Evolutionary conservation across 441 rosid genomes (phyloP), one percentile per base, ranked within the genome.

Genomic region (Erysimum pusillum): DNA sequence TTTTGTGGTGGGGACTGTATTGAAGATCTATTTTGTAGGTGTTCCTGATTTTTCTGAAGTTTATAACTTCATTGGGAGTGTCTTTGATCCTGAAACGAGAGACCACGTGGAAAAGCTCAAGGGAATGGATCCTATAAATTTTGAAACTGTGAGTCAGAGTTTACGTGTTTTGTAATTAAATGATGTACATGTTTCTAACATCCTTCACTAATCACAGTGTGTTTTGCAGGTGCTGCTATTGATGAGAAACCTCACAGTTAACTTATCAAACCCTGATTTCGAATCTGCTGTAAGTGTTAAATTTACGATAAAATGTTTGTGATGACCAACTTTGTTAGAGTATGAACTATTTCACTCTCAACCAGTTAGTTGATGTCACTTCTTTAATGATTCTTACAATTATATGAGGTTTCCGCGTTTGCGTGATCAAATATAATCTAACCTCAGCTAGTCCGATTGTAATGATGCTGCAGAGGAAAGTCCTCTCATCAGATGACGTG

Each of bases 61-160:
- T 20, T 90, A 90, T 77, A 76, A 65, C 71, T 90, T 90, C 85
- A 90, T 90, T 20, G 94, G 92, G 52, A 87, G 91, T 64, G 85
- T 90, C 20, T 90, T 90, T 35, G 91, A 90, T 79, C 92, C 89
- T 59, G 82, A 85, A 48, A 67, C 84, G 52, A 46, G 75, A 31
- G 92, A 73, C 60, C 91, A 87, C 15, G 81, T 77, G 41, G 84
- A 87, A 56, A 87, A 87, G 81, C 88, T 90, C 61, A 87, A 90
- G 79, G 89, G 84, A 73, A 88, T 90, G 94, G 94, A 90, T 79
- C 94, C 91, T 64, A 85, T 88, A 63, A 88, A 87, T 75, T 85
- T 84, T n/a, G 92, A 90, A 83, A 90, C 94, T 58, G 94, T 88
- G 75, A 85, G 94, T 73, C 53, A 56, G 39, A 76, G 63, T 42